Evolutionary conservation across 352 stramenopile genomes (phyloP).

Genomic region (Globisporangium iwayamae): DNA sequence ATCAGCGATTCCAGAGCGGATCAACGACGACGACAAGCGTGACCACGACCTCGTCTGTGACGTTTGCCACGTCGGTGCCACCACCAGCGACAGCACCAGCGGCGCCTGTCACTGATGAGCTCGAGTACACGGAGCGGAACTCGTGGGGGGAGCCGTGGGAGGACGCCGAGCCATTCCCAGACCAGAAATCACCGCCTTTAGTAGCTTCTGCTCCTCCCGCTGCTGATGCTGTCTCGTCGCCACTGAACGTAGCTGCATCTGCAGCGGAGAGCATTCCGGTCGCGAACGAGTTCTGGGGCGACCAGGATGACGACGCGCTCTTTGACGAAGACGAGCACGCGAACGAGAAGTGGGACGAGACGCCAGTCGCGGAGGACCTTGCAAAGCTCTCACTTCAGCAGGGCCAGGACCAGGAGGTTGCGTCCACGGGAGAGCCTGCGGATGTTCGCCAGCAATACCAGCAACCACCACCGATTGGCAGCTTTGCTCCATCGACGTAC

Average conservation of each 20-base stretch:
- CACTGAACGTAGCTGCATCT: constrained; percentile 5
- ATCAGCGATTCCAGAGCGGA: constrained; percentile 1
- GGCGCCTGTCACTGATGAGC: constrained; percentile 21
- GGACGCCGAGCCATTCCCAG: constrained; percentile 7
- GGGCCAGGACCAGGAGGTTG: constrained; percentile 19
- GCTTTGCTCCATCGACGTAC: constrained; percentile 1
- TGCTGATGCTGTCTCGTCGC: neutral
- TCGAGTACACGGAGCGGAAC: constrained; percentile 16
- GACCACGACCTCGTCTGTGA: neutral
- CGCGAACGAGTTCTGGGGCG: constrained; percentile 64
- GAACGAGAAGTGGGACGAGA: constrained; percentile 34
- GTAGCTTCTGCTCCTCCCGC: neutral
- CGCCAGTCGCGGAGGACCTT: constrained; percentile 17
- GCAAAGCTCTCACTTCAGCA: constrained; percentile 15
- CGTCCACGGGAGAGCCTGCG: neutral
- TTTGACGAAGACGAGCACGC: constrained; percentile 60
- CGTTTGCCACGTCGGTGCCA: constrained; percentile 13
- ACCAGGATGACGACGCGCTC: constrained; percentile 48
- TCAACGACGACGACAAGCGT: neutral
- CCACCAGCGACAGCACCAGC: constrained; percentile 3
- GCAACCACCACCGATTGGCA: neutral
- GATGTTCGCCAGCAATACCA: constrained; percentile 3
- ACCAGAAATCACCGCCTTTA: constrained; percentile 8
- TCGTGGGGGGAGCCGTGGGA: constrained; percentile 21
- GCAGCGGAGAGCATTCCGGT: constrained; percentile 13